phyloP scores from a whole-genome alignment of 805 yeast species.

The Metschnikowia anglica region DNA sequence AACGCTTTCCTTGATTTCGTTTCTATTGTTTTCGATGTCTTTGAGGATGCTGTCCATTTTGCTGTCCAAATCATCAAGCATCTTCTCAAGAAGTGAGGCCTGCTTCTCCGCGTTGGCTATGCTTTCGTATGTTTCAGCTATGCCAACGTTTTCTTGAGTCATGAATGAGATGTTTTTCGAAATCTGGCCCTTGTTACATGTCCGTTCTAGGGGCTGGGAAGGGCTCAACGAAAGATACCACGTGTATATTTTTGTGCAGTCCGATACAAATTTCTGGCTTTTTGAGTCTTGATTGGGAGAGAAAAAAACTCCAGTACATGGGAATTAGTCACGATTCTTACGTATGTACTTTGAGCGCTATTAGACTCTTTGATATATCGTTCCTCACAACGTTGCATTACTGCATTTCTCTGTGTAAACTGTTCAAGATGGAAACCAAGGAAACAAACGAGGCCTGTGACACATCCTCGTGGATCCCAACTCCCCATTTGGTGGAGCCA shows the following conservation, averaged over 20 bases:
- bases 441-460: slow-evolving; percentile 80
- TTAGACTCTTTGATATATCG: no score
- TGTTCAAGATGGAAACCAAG: slow-evolving; percentile 62
- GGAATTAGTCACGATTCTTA: no score
- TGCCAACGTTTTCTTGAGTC: slow-evolving; percentile 36
- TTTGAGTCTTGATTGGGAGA: no score
- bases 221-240: no score
- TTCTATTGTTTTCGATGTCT: slow-evolving; percentile 41
- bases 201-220: no score
- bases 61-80: slow-evolving; percentile 63
- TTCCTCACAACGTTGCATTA: no score
- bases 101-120: slow-evolving; percentile 64
- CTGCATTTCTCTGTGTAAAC: slow-evolving; percentile 31
- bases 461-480: slow-evolving; percentile 88
- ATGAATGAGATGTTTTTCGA: slow-evolving; percentile 13
- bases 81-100: slow-evolving; percentile 61
- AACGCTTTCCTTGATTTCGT: slow-evolving; percentile 2
- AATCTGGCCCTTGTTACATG: no score
- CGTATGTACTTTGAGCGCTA: no score
- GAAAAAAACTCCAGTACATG: no score
- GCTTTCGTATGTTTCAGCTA: slow-evolving; percentile 59
- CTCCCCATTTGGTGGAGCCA: slow-evolving; percentile 67
- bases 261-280: no score
- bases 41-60: slow-evolving; percentile 57
- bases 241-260: no score